Conservation (phyloP, 2,329 filamentous ascomycete species). For the Penicillium sp. region DNA sequence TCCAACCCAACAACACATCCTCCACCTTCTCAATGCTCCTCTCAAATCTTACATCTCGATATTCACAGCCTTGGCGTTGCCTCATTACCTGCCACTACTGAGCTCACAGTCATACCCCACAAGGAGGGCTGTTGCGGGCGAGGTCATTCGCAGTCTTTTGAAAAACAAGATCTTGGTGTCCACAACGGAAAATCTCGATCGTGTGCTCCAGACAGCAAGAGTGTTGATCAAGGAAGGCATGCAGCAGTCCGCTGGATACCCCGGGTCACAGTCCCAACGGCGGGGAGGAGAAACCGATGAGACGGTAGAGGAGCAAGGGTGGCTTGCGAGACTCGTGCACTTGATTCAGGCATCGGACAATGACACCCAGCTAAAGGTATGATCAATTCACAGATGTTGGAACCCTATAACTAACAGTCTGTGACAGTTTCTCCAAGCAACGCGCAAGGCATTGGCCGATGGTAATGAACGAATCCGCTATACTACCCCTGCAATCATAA, state of each 20-base stretch:
- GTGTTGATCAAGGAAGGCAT: conserved; percentile 93
- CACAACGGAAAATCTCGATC: conserved; percentile 76
- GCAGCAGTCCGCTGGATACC: conserved; percentile 79
- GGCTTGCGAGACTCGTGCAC: conserved; percentile 90
- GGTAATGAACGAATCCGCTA: conserved; percentile 95
- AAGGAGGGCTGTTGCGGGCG: conserved; percentile 82
- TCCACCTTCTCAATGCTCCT: conserved; percentile 86
- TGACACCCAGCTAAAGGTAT: conserved; percentile 82
- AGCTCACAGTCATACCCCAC: conserved; percentile 92
- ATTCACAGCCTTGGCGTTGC: conserved; percentile 92
- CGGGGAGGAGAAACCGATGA: conserved; percentile 87
- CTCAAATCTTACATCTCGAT: conserved; percentile 87
- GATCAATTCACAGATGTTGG: not conserved
- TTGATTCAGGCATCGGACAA: conserved; percentile 80
- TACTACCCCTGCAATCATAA: conserved; percentile 89
- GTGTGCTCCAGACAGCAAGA: conserved; percentile 81
- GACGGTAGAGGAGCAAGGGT: conserved; percentile 96
- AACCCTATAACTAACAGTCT: conserved; percentile 13
- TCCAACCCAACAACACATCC: conserved; percentile 81
- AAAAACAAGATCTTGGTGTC: conserved; percentile 77
- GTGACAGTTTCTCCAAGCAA: conserved; percentile 72
- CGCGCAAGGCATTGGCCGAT: conserved; percentile 81
- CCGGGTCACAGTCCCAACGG: conserved; percentile 71
- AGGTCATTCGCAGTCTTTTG: conserved; percentile 79
- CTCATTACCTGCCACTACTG: conserved; percentile 85